These are phyloP conservation scores for Herpetospermum pedunculosum DNA, from an alignment of 306 rosid genomes.

Conservation along the genomic window DNA sequence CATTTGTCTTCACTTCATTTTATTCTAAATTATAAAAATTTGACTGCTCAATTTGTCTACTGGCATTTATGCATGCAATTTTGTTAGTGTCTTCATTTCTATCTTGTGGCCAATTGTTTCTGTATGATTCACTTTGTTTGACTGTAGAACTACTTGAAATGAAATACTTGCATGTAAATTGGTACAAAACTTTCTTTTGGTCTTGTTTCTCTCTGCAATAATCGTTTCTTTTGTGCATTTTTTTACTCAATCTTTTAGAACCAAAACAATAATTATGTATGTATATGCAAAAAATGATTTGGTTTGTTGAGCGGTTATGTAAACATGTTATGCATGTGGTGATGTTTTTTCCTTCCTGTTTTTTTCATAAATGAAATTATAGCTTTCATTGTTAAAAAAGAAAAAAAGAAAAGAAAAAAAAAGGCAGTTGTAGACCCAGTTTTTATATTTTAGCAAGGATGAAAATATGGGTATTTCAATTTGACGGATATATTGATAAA, in stretches of 20 bases:
- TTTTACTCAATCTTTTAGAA: not conserved
- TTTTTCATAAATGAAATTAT: too few species aligned
- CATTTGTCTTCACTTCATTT: not conserved
- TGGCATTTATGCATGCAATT: not conserved
- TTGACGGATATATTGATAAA: too few species aligned
- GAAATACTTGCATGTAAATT: not conserved
- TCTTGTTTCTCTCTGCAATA: not conserved
- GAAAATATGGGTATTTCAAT: too few species aligned
- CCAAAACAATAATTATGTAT: too few species aligned
- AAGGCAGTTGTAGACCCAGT: too few species aligned
- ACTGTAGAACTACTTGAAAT: not conserved
- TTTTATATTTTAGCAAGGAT: too few species aligned
- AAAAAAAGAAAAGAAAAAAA: too few species aligned
- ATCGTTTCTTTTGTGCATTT: not conserved
- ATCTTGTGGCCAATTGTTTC: not conserved
- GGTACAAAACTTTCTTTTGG: not conserved
- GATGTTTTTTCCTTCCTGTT: not conserved
- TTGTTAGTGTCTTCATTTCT: not conserved
- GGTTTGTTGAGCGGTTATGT: not conserved
- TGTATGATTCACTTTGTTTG: not conserved
- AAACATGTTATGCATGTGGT: not conserved
- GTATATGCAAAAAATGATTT: too few species aligned
- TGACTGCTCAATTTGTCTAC: not conserved
- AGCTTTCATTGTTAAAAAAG: too few species aligned
- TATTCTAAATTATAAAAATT: not conserved